Conservation (phyloP, 371 early-diverging fungal species). For the Basidiobolus meristosporus region DNA sequence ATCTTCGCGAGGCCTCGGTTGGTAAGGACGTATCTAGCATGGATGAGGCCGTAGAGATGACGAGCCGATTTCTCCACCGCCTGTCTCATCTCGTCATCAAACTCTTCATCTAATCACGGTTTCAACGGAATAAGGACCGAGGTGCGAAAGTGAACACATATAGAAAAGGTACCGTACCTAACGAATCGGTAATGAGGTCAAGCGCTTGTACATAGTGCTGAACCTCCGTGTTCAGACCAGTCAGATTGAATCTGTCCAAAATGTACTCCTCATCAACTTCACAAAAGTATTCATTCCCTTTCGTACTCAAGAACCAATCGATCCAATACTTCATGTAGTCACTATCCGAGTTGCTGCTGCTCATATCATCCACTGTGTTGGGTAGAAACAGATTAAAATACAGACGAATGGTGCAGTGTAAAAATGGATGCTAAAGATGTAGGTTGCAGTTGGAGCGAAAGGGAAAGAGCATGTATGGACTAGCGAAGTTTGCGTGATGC, state of each 20-base stretch:
- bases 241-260: slow-evolving; percentile 88
- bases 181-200: slow-evolving; percentile 79
- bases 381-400: no score
- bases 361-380: no score
- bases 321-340: slow-evolving; percentile 64
- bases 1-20: slow-evolving; percentile 70
- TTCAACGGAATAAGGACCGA: not conserved
- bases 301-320: slow-evolving; percentile 54
- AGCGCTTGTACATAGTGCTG: slow-evolving; percentile 59
- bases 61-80: slow-evolving; percentile 55
- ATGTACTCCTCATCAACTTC: slow-evolving; percentile 92
- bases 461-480: no score
- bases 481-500: no score
- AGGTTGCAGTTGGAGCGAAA: no score
- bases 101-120: slow-evolving; percentile 26
- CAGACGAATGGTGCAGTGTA: no score
- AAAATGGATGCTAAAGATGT: no score
- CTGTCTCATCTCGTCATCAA: slow-evolving; percentile 44
- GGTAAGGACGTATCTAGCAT: slow-evolving; percentile 82
- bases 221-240: slow-evolving; percentile 72
- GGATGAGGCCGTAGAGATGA: slow-evolving; percentile 83
- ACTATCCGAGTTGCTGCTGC: slow-evolving; percentile 39
- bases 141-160: slow-evolving; percentile 10
- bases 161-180: slow-evolving; percentile 13
- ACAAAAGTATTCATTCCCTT: slow-evolving; percentile 86